phyloP scores from a whole-genome alignment of 31 red algal species.

The Odonthalia washingtoniensis region DNA sequence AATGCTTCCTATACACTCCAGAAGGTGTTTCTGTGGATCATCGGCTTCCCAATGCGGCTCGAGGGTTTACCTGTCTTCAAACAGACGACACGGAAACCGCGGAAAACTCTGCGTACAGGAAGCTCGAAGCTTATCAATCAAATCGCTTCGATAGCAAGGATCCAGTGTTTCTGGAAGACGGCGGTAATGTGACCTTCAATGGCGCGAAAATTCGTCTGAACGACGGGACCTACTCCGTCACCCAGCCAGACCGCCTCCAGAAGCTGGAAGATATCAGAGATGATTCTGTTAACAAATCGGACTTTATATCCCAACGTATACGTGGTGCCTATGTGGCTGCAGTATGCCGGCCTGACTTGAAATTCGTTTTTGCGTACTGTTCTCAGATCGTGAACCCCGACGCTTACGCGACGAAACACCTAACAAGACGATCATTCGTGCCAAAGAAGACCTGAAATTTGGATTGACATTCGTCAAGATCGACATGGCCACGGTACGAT shows the following conservation, averaged over 20 bases:
- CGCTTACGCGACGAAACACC: neutral
- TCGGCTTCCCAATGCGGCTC: neutral
- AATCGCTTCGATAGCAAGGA: neutral
- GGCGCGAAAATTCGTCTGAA: neutral
- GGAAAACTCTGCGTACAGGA: neutral
- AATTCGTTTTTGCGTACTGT: neutral
- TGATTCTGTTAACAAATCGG: slow-evolving; percentile 5
- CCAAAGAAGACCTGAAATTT: neutral
- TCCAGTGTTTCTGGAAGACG: neutral
- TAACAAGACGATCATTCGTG: neutral
- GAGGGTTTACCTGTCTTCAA: neutral
- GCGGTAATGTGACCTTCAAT: neutral
- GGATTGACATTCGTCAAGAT: neutral
- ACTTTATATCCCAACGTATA: slow-evolving; percentile 13
- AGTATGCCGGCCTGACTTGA: neutral
- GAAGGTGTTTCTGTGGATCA: neutral
- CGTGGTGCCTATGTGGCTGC: neutral
- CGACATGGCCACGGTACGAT: neutral
- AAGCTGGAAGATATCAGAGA: neutral
- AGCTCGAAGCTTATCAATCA: neutral
- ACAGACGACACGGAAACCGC: neutral
- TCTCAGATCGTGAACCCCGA: neutral
- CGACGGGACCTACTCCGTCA: neutral
- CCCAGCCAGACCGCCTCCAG: neutral
- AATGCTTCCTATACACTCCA: slow-evolving; percentile 4